phyloP scores from a whole-genome alignment of 495 filamentous ascomycete genomes.

The Zalerion maritima region DNA sequence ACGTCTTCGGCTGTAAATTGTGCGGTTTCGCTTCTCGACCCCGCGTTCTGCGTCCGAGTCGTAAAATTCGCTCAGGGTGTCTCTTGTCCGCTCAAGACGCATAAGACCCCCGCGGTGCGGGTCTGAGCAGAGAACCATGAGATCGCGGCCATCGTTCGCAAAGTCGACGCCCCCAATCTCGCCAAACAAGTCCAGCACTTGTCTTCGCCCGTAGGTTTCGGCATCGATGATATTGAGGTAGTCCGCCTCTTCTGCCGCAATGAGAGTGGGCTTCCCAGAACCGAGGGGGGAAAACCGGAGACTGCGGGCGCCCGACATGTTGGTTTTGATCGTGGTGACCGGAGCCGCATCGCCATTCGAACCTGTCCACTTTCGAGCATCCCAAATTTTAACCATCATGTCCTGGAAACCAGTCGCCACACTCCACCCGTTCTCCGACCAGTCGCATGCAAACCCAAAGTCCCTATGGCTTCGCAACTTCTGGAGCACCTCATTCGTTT shows the following conservation, averaged over 20 bases:
- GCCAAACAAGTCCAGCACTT: constrained; percentile 75
- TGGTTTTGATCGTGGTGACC: constrained; percentile 50
- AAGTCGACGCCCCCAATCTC: constrained; percentile 69
- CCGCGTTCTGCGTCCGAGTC: no score
- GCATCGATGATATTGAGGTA: constrained; percentile 68
- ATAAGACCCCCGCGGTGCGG: constrained; percentile 63
- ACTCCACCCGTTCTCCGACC: constrained; percentile 77
- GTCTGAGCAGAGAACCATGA: constrained; percentile 67
- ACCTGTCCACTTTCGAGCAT: constrained; percentile 57
- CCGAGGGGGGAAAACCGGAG: constrained; percentile 73
- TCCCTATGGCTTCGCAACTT: constrained; percentile 58
- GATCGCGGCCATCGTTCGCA: constrained; percentile 50
- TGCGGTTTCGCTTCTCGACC: no score
- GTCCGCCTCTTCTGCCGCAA: constrained; percentile 75
- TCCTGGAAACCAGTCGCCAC: constrained; percentile 90
- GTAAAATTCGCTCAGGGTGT: no score
- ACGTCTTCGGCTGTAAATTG: no score
- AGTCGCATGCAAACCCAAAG: constrained; percentile 79
- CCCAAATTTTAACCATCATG: constrained; percentile 70
- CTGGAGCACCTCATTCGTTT: constrained; percentile 29
- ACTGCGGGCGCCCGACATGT: constrained; percentile 64
- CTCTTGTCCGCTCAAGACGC: constrained; percentile 58
- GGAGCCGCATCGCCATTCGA: constrained; percentile 25
- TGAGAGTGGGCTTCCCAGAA: constrained; percentile 54
- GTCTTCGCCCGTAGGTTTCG: constrained; percentile 46